Conservation (phyloP, 306 rosid species). For the Adenanthera pavonina region DNA sequence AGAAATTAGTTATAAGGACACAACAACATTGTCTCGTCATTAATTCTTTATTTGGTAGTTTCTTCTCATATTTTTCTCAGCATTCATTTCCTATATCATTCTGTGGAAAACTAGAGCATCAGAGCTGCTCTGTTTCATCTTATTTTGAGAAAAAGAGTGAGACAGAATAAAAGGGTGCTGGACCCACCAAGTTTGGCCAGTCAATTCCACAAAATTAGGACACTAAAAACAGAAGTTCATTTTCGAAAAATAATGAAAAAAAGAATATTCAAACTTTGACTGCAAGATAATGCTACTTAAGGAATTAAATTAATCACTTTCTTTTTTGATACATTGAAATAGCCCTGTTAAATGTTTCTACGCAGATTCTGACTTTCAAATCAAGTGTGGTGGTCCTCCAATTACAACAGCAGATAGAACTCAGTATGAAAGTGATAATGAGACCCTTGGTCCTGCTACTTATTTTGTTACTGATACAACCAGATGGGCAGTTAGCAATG, state of each 20-base stretch:
- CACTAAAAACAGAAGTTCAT: too few species aligned
- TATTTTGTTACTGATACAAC: slow-evolving; percentile 59
- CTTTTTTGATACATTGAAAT: background rate
- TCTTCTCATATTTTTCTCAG: background rate
- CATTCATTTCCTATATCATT: background rate
- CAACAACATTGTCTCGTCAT: too few species aligned
- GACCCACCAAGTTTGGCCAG: too few species aligned
- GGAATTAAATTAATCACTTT: background rate
- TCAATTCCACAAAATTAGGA: too few species aligned
- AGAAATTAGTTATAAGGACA: too few species aligned
- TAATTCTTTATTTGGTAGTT: too few species aligned
- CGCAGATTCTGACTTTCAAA: slow-evolving; percentile 69
- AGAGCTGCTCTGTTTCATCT: too few species aligned
- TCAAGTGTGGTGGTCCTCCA: slow-evolving; percentile 75
- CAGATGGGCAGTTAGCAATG: slow-evolving; percentile 82
- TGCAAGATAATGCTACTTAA: too few species aligned
- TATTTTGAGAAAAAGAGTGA: too few species aligned
- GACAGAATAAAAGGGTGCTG: too few species aligned
- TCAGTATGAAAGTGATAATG: slow-evolving; percentile 57
- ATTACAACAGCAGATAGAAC: slow-evolving; percentile 44
- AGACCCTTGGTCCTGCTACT: slow-evolving; percentile 75
- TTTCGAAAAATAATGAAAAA: background rate
- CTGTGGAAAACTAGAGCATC: background rate
- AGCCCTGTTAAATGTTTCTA: slow-evolving; percentile 9
- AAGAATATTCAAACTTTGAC: background rate